Conservation (phyloP, 495 filamentous ascomycete genomes). For the Xanthoparmelia taractica region DNA sequence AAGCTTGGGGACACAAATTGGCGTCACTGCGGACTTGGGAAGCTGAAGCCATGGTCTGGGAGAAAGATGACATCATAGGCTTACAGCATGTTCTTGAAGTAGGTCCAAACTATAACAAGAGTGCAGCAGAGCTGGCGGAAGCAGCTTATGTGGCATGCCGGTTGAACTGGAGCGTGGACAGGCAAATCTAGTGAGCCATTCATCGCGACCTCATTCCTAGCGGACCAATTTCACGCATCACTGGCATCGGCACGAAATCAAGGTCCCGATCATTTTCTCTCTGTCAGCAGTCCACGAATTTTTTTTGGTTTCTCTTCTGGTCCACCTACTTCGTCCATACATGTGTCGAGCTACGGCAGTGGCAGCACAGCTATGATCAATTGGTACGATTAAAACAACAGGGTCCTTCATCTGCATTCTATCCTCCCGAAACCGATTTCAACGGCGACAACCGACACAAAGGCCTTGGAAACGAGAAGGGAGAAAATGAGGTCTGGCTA, state of each 20-base stretch:
- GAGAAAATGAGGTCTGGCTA: background rate
- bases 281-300: background rate
- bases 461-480: background rate
- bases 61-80: background rate
- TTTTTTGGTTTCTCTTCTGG: background rate
- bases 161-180: background rate
- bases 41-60: conserved; percentile 3
- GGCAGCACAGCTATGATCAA: background rate
- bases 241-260: background rate
- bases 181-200: background rate
- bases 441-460: background rate
- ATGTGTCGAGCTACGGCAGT: background rate
- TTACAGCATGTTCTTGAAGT: conserved; percentile 9
- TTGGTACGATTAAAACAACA: background rate
- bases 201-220: background rate
- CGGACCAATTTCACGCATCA: background rate
- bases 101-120: background rate
- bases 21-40: background rate
- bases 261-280: background rate
- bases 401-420: background rate
- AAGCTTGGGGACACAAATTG: background rate
- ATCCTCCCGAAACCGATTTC: background rate
- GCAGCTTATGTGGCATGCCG: background rate
- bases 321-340: background rate
- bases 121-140: background rate